Evolutionary conservation across 805 yeast genomes (phyloP), one percentile per base, ranked within the genome.

Genomic region (Kodamaea kaohsiungensis): DNA sequence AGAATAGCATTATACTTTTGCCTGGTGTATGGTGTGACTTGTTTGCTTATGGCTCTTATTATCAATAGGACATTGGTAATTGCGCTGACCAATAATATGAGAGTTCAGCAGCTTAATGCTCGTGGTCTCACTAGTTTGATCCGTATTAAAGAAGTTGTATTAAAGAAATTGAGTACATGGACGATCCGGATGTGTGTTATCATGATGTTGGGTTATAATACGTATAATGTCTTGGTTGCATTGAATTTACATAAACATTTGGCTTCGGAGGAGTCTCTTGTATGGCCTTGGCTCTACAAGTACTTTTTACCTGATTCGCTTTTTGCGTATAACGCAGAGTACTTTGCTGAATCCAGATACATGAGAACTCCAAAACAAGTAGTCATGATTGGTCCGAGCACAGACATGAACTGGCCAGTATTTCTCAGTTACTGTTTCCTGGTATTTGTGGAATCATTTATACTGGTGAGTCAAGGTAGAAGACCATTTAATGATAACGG

Each of bases 401-500:
- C 83, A 8, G 76, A 70, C 19, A 76, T 79, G 59, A 78, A 78
- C 61, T 85, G 89, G 83, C 84, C 83, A 12, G 73, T 78, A 6
- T 88, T 83, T 62, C 63, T 83, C 30, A 69, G 83, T 1, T 71
- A 85, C 53, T 86, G 92, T 64, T 65, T 80, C 19, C 83, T 84
- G 61, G 85, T 85, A 62, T 84, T 85, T 51, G 66, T 84, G 13
- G 93, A 89, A 67, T 83, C 90, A 0, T 84, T 87, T 61, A 73
- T 84, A 8, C 75, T 87, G 2, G 82, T 81, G 25, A 75, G 84
- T 7, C 76, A 79, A 53, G 89, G 88, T 8, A 58, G 57, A 40
- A 73, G 73, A 43, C 88, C 90, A 7, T 75, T 78, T 53, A 78
- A 82, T 17, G 92, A 87, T 53, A 80, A 86, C 13, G 90, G 90